Percentiles rank a stretch among this genome's conserved stretches.
Evolutionary conservation across 805 yeast genomes (phyloP).

Genomic region (Candida arabinofermentans): DNA sequence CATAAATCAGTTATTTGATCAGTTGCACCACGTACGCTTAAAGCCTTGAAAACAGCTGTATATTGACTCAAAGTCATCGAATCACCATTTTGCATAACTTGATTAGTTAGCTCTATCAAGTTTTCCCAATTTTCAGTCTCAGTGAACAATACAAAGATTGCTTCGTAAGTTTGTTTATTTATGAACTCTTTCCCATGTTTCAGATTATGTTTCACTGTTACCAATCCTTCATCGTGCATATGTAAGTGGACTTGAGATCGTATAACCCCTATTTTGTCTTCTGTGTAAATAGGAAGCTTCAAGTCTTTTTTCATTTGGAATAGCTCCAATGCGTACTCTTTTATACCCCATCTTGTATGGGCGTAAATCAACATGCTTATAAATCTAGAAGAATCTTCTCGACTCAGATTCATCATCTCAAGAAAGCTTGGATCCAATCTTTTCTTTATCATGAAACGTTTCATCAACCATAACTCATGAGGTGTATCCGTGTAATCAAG

Average conservation of each 20-base stretch:
- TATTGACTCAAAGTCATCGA: slow-evolving; percentile 52
- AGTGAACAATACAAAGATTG: slow-evolving; percentile 18
- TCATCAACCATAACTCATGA: slow-evolving; percentile 2
- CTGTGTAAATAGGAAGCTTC: slow-evolving; percentile 3
- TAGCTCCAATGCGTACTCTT: slow-evolving; percentile 9
- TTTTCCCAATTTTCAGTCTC: slow-evolving; percentile 40
- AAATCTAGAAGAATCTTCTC: slow-evolving; percentile 4
- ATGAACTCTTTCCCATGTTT: slow-evolving; percentile 9
- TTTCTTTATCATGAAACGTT: background rate
- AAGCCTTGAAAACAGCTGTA: slow-evolving; percentile 54
- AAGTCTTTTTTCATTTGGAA: slow-evolving; percentile 9
- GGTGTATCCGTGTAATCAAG: slow-evolving; percentile 7
- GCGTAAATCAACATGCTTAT: slow-evolving; percentile 19
- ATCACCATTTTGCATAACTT: slow-evolving; percentile 48
- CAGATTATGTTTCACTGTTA: slow-evolving; percentile 4
- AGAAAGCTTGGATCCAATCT: slow-evolving; percentile 9
- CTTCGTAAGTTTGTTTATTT: slow-evolving; percentile 12
- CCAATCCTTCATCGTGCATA: slow-evolving; percentile 12
- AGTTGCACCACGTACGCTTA: slow-evolving; percentile 51
- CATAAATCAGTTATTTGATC: slow-evolving; percentile 34
- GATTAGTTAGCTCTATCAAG: slow-evolving; percentile 54
- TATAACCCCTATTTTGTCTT: slow-evolving; percentile 21
- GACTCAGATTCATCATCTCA: slow-evolving; percentile 4
- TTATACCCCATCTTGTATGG: slow-evolving; percentile 22
- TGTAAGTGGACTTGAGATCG: slow-evolving; percentile 10